A percentile compares a stretch with the other conserved stretches of the same genome.
Conservation (phyloP, 2,329 filamentous ascomycete genomes). For the Chrysosporium queenslandicum region DNA sequence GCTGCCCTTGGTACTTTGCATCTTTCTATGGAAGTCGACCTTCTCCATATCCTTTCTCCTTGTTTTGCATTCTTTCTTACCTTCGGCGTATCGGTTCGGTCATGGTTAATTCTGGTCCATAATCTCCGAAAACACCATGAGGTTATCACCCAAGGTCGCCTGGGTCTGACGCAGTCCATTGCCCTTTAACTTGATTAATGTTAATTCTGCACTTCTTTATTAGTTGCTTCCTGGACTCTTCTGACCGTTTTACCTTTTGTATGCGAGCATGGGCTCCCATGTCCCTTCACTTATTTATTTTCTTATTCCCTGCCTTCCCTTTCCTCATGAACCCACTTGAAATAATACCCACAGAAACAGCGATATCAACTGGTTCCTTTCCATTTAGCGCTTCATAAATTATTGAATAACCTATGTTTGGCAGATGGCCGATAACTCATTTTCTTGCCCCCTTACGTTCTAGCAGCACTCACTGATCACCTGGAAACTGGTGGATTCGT, state of each 20-base stretch:
- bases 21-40: neutral
- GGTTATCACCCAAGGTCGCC: too few relatives aligned
- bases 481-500: neutral
- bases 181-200: neutral
- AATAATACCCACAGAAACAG: neutral
- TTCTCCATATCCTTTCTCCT: neutral
- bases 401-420: neutral
- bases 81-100: neutral
- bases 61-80: neutral
- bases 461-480: neutral
- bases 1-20: neutral
- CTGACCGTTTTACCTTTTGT: neutral
- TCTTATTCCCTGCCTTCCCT: too few relatives aligned
- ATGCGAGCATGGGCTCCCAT: neutral
- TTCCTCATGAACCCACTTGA: neutral
- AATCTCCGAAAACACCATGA: neutral
- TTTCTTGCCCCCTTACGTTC: neutral
- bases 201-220: neutral
- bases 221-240: neutral
- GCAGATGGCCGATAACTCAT: neutral
- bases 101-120: neutral
- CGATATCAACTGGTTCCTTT: neutral
- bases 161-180: neutral
- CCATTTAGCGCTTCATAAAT: neutral
- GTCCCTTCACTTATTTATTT: neutral